Conservation (phyloP, 2,329 filamentous ascomycete genomes). For the Penicillium sp. region DNA sequence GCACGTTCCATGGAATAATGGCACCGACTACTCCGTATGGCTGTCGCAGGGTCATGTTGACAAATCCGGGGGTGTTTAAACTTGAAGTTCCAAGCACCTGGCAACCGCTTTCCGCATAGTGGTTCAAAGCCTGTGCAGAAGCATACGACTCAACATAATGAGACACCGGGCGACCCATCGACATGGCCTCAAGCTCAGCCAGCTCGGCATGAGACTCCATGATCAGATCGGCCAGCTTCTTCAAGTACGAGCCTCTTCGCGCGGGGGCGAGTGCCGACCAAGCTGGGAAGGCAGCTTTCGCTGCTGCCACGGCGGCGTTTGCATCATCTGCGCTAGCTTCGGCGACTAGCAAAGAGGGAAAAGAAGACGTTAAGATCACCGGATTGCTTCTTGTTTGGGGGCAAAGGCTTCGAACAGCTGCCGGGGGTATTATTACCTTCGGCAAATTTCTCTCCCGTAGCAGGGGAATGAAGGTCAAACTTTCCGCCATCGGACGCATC, state of each 20-base stretch:
- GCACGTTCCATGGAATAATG: conserved; percentile 54
- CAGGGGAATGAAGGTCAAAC: conserved; percentile 17
- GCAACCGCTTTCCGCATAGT: conserved; percentile 21
- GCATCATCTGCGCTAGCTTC: conserved; percentile 25
- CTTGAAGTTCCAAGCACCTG: conserved; percentile 15
- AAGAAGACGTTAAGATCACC: not conserved
- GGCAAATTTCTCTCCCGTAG: conserved; percentile 17
- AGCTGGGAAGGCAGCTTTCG: conserved; percentile 28
- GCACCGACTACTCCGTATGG: conserved; percentile 36
- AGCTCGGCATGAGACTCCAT: conserved; percentile 20
- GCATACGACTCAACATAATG: conserved; percentile 15
- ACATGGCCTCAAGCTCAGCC: conserved; percentile 29
- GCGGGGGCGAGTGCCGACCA: conserved; percentile 23
- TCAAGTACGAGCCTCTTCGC: conserved; percentile 22
- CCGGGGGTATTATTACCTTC: conserved; percentile 10
- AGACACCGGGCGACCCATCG: conserved; percentile 29
- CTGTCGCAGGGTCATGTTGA: conserved; percentile 25
- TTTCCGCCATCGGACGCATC: conserved; percentile 21
- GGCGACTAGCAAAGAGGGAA: conserved; percentile 1
- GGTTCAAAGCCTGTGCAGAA: conserved; percentile 13
- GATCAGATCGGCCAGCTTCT: conserved; percentile 25
- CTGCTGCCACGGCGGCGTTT: conserved; percentile 28
- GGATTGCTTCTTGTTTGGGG: too few species aligned
- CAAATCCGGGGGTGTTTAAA: conserved; percentile 13
- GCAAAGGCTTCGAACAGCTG: too few species aligned